Evolutionary conservation across 495 filamentous ascomycete genomes (phyloP), one percentile per base, ranked within the genome.

Genomic region (Halenospora varia): DNA sequence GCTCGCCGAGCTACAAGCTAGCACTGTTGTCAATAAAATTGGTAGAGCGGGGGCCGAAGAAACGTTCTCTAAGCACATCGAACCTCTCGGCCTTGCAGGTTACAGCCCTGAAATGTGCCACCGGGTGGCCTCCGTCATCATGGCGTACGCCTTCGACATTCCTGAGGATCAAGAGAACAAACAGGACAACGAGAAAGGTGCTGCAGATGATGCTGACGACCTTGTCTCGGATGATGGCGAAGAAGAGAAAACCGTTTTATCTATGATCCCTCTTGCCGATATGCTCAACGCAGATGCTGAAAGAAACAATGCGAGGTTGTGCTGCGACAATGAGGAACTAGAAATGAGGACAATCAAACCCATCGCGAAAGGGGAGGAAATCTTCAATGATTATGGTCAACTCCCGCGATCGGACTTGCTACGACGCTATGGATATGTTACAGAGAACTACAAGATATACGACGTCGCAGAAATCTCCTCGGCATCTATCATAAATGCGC

Each of bases 111-210:
- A 74, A 3, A 59, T 78, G 10, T 79, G 87, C 50, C 91, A 96
- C 69, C 77, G 79, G 10, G 88, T 96, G 82, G 92, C 87, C 0
- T 90, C 87, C 13, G 79, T 87, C 15, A 94, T 96, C 44, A 96
- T 97, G 92, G 87, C 90, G 3, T 97, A 97, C 68, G 92, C 90
- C 1, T 97, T 97, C 63, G 93, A 96, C 59, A 78, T 97, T 0
- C 77, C 79, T 10, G 71, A 74, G 19, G 65, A 70, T 6, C 39
- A 46, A 15, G 73, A 77, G 6, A 52, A 52, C 3, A 49, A 57
- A 1, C 72, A 79, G 0, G 75, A 81, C 10, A 72, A 79, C 2
- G 55, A 48, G 19, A 78, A 84, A 19, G 78, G 82, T 22, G 73
- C 78, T 0, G 76, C 74, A 10, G 79, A 84, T 0, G 80, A 82